These are phyloP conservation scores for Aspergillus ellipticus DNA, from an alignment of 495 filamentous ascomycete genomes.

Conservation along the genomic window DNA sequence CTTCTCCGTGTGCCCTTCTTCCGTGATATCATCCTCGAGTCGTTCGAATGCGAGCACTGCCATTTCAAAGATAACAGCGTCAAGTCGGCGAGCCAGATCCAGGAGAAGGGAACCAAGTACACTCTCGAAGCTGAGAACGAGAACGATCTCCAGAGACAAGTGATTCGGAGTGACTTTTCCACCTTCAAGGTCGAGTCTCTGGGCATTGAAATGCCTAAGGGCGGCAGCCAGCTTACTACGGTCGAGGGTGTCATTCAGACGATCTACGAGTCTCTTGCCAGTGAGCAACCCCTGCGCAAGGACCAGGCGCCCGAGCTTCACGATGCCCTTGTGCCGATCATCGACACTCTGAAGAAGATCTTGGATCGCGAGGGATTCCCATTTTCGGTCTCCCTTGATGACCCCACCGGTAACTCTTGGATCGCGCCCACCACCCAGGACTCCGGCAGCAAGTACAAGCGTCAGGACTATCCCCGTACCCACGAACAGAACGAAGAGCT, in stretches of 20 bases:
- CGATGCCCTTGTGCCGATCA: slow-evolving; percentile 68
- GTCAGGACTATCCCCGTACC: slow-evolving; percentile 75
- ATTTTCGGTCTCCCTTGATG: slow-evolving; percentile 83
- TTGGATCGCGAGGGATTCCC: slow-evolving; percentile 71
- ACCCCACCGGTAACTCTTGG: slow-evolving; percentile 95
- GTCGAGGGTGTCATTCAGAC: slow-evolving; percentile 80
- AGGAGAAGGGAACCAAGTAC: slow-evolving; percentile 80
- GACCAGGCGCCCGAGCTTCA: slow-evolving; percentile 68
- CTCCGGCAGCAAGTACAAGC: slow-evolving; percentile 69
- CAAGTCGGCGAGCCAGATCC: slow-evolving; percentile 84
- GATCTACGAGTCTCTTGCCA: slow-evolving; percentile 70
- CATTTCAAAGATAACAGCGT: slow-evolving; percentile 85
- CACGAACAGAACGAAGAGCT: slow-evolving; percentile 80
- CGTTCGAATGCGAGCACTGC: slow-evolving; percentile 89
- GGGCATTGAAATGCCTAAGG: slow-evolving; percentile 86
- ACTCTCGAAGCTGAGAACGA: slow-evolving; percentile 65
- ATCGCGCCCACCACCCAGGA: slow-evolving; percentile 82
- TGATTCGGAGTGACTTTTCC: slow-evolving; percentile 87
- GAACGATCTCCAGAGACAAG: slow-evolving; percentile 74
- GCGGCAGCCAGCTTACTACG: slow-evolving; percentile 84
- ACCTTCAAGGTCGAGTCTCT: slow-evolving; percentile 76
- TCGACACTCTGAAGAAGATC: slow-evolving; percentile 68
- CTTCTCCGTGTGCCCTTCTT: slow-evolving; percentile 93
- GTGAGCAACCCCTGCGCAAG: slow-evolving; percentile 72
- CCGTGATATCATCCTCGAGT: slow-evolving; percentile 94